Conservation (phyloP, 2,329 filamentous ascomycete species). For the Gremmenia infestans region DNA sequence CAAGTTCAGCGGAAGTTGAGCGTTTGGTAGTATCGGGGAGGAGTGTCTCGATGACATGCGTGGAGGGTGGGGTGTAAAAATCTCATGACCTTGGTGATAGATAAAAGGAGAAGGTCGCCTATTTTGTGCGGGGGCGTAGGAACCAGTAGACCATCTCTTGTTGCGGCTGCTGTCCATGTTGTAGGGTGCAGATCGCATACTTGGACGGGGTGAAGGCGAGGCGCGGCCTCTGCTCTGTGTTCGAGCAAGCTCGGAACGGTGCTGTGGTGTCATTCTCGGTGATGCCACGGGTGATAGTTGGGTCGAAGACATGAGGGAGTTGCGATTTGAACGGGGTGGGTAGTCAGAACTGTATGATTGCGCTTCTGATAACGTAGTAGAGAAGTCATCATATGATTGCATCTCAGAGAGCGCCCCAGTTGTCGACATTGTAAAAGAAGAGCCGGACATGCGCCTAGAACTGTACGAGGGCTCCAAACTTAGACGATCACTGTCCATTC, state of each 20-base stretch:
- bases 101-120: constrained; percentile 56
- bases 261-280: constrained; percentile 58
- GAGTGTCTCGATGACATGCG: constrained; percentile 51
- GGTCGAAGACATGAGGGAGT: constrained; percentile 65
- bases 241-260: constrained; percentile 56
- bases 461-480: constrained; percentile 49
- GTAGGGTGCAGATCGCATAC: constrained; percentile 65
- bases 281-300: constrained; percentile 70
- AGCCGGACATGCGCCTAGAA: constrained; percentile 63
- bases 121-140: constrained; percentile 54
- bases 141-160: constrained; percentile 76
- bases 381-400: constrained; percentile 67
- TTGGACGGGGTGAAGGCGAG: constrained; percentile 66
- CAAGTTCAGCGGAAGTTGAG: constrained; percentile 43
- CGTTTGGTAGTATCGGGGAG: constrained; percentile 38
- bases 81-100: constrained; percentile 56
- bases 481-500: constrained; percentile 46
- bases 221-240: constrained; percentile 64
- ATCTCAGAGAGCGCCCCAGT: constrained; percentile 61
- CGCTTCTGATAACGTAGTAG: constrained; percentile 60
- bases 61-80: constrained; percentile 49
- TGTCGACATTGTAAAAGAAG: constrained; percentile 69
- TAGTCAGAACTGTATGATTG: constrained; percentile 64
- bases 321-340: constrained; percentile 61
- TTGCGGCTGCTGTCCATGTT: constrained; percentile 60